These are phyloP conservation scores for Escallonia rubra DNA, from an alignment of 129 eudicot genomes.

Conservation along the genomic window DNA sequence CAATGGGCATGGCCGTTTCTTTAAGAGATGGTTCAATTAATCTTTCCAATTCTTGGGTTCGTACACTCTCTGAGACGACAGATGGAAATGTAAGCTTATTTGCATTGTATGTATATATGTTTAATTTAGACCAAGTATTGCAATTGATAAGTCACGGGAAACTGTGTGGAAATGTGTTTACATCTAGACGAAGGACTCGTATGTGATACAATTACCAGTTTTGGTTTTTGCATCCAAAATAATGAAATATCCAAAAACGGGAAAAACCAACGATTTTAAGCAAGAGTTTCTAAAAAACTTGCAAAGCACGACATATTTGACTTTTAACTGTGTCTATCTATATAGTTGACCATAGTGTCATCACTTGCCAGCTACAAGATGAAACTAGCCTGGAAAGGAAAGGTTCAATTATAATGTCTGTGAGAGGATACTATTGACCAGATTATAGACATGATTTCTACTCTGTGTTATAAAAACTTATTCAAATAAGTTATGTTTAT, in stretches of 20 bases:
- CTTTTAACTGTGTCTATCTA: background rate
- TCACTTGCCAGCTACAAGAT: too few species aligned
- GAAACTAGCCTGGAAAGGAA: too few species aligned
- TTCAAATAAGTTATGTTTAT: too few species aligned
- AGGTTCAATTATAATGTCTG: too few species aligned
- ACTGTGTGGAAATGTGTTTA: too few species aligned
- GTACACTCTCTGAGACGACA: slow-evolving; percentile 73
- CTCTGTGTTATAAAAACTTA: too few species aligned
- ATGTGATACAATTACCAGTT: too few species aligned
- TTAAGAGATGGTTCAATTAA: slow-evolving; percentile 84
- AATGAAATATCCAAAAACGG: background rate
- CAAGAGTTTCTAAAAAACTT: background rate
- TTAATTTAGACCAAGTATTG: background rate
- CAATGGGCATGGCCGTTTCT: slow-evolving; percentile 81
- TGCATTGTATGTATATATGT: too few species aligned
- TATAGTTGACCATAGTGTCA: too few species aligned
- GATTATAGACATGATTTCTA: too few species aligned
- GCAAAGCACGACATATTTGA: background rate
- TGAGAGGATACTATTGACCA: too few species aligned
- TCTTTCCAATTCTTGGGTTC: slow-evolving; percentile 89
- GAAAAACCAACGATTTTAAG: background rate
- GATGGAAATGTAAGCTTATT: slow-evolving; percentile 61
- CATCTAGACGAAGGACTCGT: too few species aligned
- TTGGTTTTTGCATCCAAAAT: background rate
- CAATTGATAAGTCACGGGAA: background rate